Base-by-base conservation (phyloP, 1,139 yeast species). In the Diutina neorugosa region DNA sequence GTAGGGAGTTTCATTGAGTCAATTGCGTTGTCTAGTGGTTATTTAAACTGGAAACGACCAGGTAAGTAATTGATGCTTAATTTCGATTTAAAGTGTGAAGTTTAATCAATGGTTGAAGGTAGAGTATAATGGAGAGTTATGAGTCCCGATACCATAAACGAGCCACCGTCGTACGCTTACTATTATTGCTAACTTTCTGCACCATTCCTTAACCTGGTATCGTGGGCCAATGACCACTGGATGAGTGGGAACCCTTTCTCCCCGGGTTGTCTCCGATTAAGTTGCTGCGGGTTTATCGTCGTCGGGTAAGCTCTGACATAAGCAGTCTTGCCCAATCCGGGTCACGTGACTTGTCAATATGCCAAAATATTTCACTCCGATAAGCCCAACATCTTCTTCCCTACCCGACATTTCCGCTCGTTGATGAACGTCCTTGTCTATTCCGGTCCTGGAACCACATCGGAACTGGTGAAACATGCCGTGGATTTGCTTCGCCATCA, bases 391-490 rank as follows among this genome's bases (percentile, higher is more conserved):
- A 40, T 16, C 19, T 5, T 40, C 43, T 16, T 40, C 19, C 20
- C 16, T 7, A 6, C 4, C 19, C 12, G n/a, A 9, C 43, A 6
- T 4, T 4, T 40, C 43, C 18, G 20, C 18, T 42, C 37, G 14
- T 46, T 46, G 27, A 86, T 87, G 96, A 88, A 88, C 67, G 94
- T 87, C 9, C 71, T 88, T 34, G 86, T 88, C 2, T 88, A 88
- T 62, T 76, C 90, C 53, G 93, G 94, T 6, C 85, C 88, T 0
- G 98, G 98, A 0, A 80, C 97, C 9, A 87, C 97, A 0, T 74
- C 86, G 1, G 95, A 89, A 55, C 84, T 94, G 44, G 95, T 90
- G 52, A 84, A 82, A 59, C 96, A 91, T 62, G 82, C 95, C 55
- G 67, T 87, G 2, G 94, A 87, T 56, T 79, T 95, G 0, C 72